phyloP scores from a whole-genome alignment of 2,329 filamentous ascomycete species.

The Rosellinia necatrix region DNA sequence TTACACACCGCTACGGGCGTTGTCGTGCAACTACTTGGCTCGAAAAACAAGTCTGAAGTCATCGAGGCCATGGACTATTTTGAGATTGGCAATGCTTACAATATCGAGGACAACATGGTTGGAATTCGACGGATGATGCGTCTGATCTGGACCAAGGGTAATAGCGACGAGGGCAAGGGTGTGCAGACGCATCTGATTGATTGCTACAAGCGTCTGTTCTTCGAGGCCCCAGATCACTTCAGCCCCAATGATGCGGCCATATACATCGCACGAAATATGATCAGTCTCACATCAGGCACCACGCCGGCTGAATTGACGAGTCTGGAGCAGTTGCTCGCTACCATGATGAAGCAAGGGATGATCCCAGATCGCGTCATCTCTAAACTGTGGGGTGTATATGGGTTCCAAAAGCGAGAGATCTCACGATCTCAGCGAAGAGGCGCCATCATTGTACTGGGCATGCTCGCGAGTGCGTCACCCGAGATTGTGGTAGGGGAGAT shows the following conservation, averaged over 20 bases:
- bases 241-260: constrained; percentile 88
- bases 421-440: constrained; percentile 89
- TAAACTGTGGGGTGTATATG: constrained; percentile 98
- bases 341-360: constrained; percentile 94
- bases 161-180: constrained; percentile 97
- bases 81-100: constrained; percentile 92
- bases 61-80: constrained; percentile 99
- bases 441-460: constrained; percentile 93
- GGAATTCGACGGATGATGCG: constrained; percentile 96
- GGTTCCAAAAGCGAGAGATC: constrained; percentile 90
- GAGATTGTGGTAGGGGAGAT: constrained; percentile 95
- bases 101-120: constrained; percentile 87
- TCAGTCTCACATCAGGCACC: constrained; percentile 94
- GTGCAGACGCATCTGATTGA: constrained; percentile 97
- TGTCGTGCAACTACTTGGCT: constrained; percentile 86
- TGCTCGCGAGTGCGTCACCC: constrained; percentile 90
- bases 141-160: constrained; percentile 98
- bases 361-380: constrained; percentile 84
- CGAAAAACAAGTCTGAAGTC: constrained; percentile 96
- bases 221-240: constrained; percentile 90
- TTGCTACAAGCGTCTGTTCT: constrained; percentile 94
- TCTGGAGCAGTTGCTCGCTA: constrained; percentile 89
- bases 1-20: constrained; percentile 80
- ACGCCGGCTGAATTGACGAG: constrained; percentile 95
- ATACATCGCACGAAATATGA: constrained; percentile 98